A percentile compares a stretch with the other conserved stretches of the same genome.
Conservation (phyloP, 179 eudicot genomes). For the Drosera spatulata region DNA sequence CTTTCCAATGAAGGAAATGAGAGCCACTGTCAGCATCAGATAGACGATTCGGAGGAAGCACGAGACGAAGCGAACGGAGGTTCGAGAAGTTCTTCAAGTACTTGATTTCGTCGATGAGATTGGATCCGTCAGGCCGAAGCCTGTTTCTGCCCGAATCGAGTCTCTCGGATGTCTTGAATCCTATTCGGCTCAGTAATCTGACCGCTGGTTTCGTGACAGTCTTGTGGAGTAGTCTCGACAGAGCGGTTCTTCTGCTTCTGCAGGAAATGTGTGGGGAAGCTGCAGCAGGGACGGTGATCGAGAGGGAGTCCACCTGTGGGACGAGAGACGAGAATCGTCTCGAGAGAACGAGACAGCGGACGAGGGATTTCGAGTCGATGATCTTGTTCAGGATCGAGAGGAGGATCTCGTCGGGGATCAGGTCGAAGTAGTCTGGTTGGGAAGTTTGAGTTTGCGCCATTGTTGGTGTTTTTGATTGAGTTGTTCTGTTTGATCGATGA, state of each 20-base stretch:
- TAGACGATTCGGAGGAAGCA: slow-evolving; percentile 41
- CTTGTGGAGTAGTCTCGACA: not conserved
- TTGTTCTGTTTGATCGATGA: no score
- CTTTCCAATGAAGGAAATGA: slow-evolving; percentile 51
- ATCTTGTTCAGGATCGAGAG: slow-evolving; percentile 28
- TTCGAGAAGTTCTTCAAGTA: slow-evolving; percentile 31
- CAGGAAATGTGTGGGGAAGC: not conserved
- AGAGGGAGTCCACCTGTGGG: slow-evolving; percentile 25
- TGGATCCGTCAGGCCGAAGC: slow-evolving; percentile 7
- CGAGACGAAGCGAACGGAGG: slow-evolving; percentile 22
- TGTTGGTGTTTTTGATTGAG: no score
- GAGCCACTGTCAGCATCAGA: slow-evolving; percentile 17
- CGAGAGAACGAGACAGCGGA: slow-evolving; percentile 34
- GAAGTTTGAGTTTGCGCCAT: no score
- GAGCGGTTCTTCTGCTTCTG: slow-evolving; percentile 2
- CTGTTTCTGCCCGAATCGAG: slow-evolving; percentile 2
- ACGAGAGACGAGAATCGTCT: slow-evolving; percentile 35
- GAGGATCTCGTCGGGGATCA: slow-evolving; percentile 42
- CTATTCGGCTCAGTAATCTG: slow-evolving; percentile 11
- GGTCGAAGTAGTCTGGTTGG: slow-evolving; percentile 38
- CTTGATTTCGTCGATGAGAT: slow-evolving; percentile 22
- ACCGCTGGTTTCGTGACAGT: slow-evolving; percentile 7
- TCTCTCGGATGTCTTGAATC: slow-evolving; percentile 12
- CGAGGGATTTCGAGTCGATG: slow-evolving; percentile 38
- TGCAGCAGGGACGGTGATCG: slow-evolving; percentile 2